Conservation (phyloP, 257 asterid genomes). For the Fraxinus excelsior region DNA sequence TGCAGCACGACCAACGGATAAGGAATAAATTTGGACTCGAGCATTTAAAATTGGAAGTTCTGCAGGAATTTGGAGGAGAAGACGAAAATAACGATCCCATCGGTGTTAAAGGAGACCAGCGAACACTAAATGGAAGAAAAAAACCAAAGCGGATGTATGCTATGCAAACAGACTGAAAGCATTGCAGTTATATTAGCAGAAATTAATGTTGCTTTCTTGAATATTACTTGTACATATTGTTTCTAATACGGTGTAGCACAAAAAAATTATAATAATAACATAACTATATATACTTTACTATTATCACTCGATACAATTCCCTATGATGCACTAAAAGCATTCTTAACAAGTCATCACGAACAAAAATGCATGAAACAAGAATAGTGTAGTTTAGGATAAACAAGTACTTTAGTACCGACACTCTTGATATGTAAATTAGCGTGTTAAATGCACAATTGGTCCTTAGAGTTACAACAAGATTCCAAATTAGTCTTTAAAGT, state of each 20-base stretch:
- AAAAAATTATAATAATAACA: too few species aligned
- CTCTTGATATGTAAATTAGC: too few species aligned
- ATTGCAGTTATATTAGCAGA: too few species aligned
- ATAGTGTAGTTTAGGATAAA: too few species aligned
- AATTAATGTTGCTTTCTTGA: neutral
- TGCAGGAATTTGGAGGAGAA: slow-evolving; percentile 36
- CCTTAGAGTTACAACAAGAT: neutral
- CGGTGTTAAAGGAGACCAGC: neutral
- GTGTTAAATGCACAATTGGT: neutral
- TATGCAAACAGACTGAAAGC: neutral
- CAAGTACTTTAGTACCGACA: too few species aligned
- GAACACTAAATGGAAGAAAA: neutral
- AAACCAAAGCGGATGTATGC: too few species aligned
- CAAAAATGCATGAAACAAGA: too few species aligned
- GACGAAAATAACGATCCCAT: slow-evolving; percentile 1
- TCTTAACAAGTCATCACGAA: too few species aligned
- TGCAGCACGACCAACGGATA: slow-evolving; percentile 29
- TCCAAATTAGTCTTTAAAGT: neutral
- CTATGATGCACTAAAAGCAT: too few species aligned
- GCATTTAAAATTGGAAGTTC: slow-evolving; percentile 35
- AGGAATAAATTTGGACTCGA: slow-evolving; percentile 49
- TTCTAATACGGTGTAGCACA: too few species aligned
- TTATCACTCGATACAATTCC: too few species aligned
- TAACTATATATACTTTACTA: too few species aligned
- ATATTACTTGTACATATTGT: neutral